These are phyloP conservation scores for Daldinia sp. DNA, from an alignment of 2,329 filamentous ascomycete genomes.

Conservation along the genomic window DNA sequence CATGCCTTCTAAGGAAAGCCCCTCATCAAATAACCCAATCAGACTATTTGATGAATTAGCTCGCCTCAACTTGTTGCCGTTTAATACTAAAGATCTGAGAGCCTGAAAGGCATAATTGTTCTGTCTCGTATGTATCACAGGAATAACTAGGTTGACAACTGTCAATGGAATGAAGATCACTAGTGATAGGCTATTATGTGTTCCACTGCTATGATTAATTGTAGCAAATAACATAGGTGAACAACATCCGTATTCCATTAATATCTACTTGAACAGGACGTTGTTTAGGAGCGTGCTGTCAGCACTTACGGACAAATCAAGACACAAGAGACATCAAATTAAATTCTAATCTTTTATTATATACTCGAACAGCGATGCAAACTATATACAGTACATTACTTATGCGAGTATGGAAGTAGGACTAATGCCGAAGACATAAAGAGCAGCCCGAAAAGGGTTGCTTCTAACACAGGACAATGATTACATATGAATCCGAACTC, in stretches of 20 bases:
- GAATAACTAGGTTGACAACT: no score
- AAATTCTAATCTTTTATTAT: slow-evolving; percentile 26
- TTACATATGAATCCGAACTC: slow-evolving; percentile 19
- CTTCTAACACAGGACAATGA: slow-evolving; percentile 20
- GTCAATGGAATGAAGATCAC: no score
- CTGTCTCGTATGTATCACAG: neutral
- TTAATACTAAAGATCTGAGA: no score
- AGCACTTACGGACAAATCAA: neutral
- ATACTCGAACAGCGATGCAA: slow-evolving; percentile 25
- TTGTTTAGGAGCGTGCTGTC: neutral
- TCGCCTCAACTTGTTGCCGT: neutral
- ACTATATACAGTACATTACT: slow-evolving; percentile 31
- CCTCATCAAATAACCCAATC: neutral
- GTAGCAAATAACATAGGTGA: no score
- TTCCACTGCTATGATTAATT: no score
- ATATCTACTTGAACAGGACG: no score
- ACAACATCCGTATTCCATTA: no score
- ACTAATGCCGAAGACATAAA: neutral
- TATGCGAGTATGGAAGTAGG: neutral
- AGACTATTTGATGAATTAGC: neutral
- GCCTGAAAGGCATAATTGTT: neutral
- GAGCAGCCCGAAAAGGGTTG: slow-evolving; percentile 6
- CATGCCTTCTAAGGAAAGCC: neutral
- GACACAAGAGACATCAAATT: neutral
- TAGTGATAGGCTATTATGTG: no score